Conservation (phyloP, 2,329 filamentous ascomycete genomes). For the Hypoxylon sp. region DNA sequence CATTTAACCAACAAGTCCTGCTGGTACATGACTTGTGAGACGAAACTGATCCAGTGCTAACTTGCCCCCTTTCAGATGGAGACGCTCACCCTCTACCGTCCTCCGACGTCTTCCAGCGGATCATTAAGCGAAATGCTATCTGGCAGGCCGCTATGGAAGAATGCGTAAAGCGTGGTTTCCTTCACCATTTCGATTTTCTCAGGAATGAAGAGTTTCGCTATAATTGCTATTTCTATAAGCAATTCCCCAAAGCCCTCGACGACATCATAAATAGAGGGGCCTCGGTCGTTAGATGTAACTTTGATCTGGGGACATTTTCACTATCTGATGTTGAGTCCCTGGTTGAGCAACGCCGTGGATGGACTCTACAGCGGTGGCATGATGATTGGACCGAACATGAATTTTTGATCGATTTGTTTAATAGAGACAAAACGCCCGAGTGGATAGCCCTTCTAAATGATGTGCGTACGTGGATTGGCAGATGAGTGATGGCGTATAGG, state of each 20-base stretch:
- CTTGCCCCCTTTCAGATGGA: not conserved
- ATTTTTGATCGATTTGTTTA: not conserved
- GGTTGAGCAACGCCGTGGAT: slow-evolving; percentile 1
- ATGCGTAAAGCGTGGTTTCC: not conserved
- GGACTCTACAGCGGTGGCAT: slow-evolving; percentile 3
- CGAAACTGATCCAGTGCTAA: not conserved
- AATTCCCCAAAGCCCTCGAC: slow-evolving; percentile 2
- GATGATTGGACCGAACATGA: not conserved
- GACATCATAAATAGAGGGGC: not conserved
- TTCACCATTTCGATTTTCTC: not conserved
- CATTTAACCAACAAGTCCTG: not conserved
- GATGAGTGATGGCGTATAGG: not conserved
- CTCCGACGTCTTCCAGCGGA: not conserved
- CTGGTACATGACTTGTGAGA: not conserved
- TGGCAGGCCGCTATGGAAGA: slow-evolving; percentile 7
- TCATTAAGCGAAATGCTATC: not conserved
- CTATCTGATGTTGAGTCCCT: not conserved
- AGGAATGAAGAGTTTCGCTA: not conserved
- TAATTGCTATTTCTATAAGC: not conserved
- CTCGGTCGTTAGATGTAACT: not conserved
- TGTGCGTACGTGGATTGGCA: not conserved
- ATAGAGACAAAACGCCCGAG: not conserved
- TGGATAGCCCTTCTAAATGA: slow-evolving; percentile 1
- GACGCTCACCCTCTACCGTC: not conserved
- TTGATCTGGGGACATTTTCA: not conserved